Conservation (phyloP, 768 basidiomycete genomes). For the Pleurotus tuoliensis region DNA sequence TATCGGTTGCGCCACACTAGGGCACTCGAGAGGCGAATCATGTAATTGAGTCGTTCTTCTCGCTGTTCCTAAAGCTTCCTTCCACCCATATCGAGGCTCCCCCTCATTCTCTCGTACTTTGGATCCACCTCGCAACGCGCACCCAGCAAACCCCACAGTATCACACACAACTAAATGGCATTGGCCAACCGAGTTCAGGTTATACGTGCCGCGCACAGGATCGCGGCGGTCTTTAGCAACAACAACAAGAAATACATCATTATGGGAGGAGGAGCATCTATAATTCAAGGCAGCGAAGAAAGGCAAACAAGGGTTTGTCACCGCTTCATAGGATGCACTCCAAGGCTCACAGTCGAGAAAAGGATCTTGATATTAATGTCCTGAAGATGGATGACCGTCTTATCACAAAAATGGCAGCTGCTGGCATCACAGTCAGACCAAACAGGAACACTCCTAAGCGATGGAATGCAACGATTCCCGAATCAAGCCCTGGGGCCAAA, state of each 20-base stretch:
- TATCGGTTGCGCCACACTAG: too few species aligned
- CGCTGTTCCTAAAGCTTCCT: too few species aligned
- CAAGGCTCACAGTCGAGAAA: too few species aligned
- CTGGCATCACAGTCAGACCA: neutral
- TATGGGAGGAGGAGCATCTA: slow-evolving; percentile 5
- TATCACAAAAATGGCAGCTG: neutral
- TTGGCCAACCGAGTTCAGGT: too few species aligned
- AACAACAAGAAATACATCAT: neutral
- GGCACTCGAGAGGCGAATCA: too few species aligned
- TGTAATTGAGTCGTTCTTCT: too few species aligned
- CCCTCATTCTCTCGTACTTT: too few species aligned
- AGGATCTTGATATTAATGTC: slow-evolving; percentile 6
- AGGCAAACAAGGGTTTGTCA: neutral
- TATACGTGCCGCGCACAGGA: neutral
- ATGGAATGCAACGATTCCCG: neutral
- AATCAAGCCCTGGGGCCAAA: neutral
- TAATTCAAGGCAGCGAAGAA: neutral
- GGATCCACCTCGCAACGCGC: too few species aligned
- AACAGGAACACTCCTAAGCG: neutral
- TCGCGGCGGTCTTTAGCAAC: neutral
- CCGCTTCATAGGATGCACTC: too few species aligned
- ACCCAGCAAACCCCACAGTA: too few species aligned
- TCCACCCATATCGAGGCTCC: too few species aligned
- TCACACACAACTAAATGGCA: too few species aligned
- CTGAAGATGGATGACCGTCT: neutral